Percentiles rank a stretch among this genome's conserved stretches.
Conservation (phyloP, 2,329 filamentous ascomycete genomes). For the Sphaerulina populicola region DNA sequence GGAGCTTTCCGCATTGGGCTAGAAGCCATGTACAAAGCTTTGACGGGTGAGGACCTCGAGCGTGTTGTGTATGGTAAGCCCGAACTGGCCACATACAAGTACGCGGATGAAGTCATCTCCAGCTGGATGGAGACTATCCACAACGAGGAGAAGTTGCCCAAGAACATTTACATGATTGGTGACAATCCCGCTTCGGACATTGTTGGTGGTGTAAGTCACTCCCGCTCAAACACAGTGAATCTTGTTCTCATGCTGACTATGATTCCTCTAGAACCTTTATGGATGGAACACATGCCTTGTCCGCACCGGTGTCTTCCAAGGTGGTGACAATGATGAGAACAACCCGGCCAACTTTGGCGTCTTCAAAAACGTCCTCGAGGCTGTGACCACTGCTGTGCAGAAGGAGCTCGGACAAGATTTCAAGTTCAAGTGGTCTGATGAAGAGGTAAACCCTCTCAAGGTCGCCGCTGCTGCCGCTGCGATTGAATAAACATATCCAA, state of each 20-base stretch:
- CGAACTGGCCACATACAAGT: constrained; percentile 67
- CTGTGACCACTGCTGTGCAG: constrained; percentile 57
- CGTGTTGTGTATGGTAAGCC: constrained; percentile 71
- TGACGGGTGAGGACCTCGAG: constrained; percentile 63
- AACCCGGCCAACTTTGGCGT: constrained; percentile 72
- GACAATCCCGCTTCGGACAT: constrained; percentile 69
- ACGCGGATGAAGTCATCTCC: constrained; percentile 63
- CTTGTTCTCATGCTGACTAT: constrained; percentile 1
- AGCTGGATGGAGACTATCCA: constrained; percentile 70
- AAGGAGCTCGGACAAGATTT: constrained; percentile 68
- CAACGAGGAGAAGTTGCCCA: constrained; percentile 58
- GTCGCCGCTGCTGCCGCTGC: constrained; percentile 21
- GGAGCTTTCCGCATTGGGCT: constrained; percentile 67
- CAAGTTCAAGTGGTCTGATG: constrained; percentile 59
- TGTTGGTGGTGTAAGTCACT: constrained; percentile 48
- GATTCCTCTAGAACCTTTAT: constrained; percentile 54
- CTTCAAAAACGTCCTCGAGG: constrained; percentile 64
- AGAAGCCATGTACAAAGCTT: constrained; percentile 63
- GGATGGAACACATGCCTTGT: constrained; percentile 75
- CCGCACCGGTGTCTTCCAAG: constrained; percentile 70
- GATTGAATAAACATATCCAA: constrained; percentile 18
- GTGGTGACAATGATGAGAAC: constrained; percentile 64
- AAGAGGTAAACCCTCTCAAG: constrained; percentile 60
- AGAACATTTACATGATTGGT: constrained; percentile 69
- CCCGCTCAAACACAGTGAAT: neutral